These are phyloP conservation scores for Combretum micranthum DNA, from an alignment of 345 rosid species.

Conservation along the genomic window DNA sequence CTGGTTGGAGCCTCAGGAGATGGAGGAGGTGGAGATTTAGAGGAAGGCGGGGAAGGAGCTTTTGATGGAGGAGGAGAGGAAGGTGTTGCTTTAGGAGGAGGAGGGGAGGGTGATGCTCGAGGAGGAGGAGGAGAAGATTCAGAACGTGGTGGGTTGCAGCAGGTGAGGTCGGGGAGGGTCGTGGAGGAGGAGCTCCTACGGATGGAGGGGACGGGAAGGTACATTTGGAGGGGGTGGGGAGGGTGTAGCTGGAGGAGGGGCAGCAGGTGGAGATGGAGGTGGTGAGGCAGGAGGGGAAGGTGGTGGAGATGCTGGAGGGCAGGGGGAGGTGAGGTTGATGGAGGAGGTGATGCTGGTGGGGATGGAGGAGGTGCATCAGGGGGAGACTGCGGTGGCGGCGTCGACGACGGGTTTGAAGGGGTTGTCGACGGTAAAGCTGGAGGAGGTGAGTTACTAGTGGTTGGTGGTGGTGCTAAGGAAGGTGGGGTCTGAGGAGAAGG, in stretches of 20 bases:
- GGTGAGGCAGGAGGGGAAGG: slow-evolving; percentile 25
- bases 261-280: slow-evolving; percentile 11
- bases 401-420: too few relatives aligned
- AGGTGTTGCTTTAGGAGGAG: slow-evolving; percentile 46
- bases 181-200: slow-evolving; percentile 14
- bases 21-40: slow-evolving; percentile 41
- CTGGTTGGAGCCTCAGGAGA: slow-evolving; percentile 9
- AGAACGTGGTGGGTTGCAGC: slow-evolving; percentile 41
- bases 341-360: slow-evolving; percentile 33
- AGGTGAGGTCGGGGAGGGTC: slow-evolving; percentile 33
- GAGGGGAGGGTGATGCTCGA: slow-evolving; percentile 35
- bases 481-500: slow-evolving; percentile 37
- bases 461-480: slow-evolving; percentile 23
- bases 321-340: slow-evolving; percentile 34
- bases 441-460: slow-evolving; percentile 23
- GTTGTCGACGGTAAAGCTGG: slow-evolving; percentile 18
- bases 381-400: background rate
- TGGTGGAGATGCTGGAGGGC: slow-evolving; percentile 38
- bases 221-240: slow-evolving; percentile 11
- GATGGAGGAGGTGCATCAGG: slow-evolving; percentile 33
- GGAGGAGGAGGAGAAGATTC: slow-evolving; percentile 48
- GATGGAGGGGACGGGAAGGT: slow-evolving; percentile 20
- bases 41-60: slow-evolving; percentile 25
- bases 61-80: slow-evolving; percentile 31
- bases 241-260: slow-evolving; percentile 23